phyloP scores from a whole-genome alignment of 2,329 filamentous ascomycete genomes.

The Graphiopsis chlorocephala region DNA sequence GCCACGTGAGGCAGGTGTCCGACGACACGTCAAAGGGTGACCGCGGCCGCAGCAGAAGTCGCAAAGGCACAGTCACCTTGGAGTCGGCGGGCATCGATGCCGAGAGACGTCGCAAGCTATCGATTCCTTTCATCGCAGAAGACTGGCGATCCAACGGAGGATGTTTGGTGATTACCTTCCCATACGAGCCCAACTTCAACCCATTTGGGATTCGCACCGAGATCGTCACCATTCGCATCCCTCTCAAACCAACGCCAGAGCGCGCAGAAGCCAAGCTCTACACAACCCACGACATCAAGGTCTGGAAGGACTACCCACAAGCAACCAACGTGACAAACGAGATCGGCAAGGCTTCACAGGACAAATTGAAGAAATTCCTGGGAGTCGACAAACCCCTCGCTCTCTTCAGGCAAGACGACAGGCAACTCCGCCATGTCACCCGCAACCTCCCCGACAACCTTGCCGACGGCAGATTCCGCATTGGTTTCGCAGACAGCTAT shows the following conservation, averaged over 20 bases:
- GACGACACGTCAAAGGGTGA: constrained; percentile 1
- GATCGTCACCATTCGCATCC: constrained; percentile 61
- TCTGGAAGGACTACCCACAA: constrained; percentile 60
- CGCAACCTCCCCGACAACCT: constrained; percentile 59
- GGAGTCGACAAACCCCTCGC: constrained; percentile 65
- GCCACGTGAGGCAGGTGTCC: not conserved
- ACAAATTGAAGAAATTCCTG: constrained; percentile 63
- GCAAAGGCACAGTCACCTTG: constrained; percentile 8
- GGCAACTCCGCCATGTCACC: constrained; percentile 56
- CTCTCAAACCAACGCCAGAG: constrained; percentile 58
- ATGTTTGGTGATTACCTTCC: constrained; percentile 67
- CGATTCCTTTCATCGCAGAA: constrained; percentile 3
- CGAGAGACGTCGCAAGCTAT: constrained; percentile 3
- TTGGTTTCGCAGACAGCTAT: constrained; percentile 70
- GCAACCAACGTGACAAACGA: constrained; percentile 47
- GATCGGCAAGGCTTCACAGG: constrained; percentile 54
- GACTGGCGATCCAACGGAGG: constrained; percentile 54
- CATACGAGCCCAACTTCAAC: constrained; percentile 42
- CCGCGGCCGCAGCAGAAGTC: constrained; percentile 6
- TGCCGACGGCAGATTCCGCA: constrained; percentile 59
- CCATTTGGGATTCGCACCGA: constrained; percentile 37
- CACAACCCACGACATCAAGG: constrained; percentile 57
- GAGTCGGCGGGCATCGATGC: constrained; percentile 11
- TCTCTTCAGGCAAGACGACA: constrained; percentile 63
- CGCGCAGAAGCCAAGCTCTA: constrained; percentile 62